A percentile compares a stretch with the other conserved stretches of the same genome.
phyloP scores from a whole-genome alignment of 306 rosid species.

The Albizia julibrissin region DNA sequence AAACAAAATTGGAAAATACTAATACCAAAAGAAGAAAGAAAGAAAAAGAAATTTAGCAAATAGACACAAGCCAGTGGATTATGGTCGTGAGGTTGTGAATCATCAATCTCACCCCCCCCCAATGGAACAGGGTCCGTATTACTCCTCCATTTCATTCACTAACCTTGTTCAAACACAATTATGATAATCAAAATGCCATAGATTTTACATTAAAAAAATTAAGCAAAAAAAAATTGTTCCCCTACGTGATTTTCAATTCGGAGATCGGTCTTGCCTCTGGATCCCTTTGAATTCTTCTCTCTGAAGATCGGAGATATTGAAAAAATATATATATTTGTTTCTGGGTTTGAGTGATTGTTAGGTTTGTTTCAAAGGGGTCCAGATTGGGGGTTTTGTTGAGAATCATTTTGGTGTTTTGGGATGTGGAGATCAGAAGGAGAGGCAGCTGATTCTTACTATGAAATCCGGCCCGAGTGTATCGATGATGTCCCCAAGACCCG shows the following conservation, averaged over 20 bases:
- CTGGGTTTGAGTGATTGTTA: constrained; percentile 45
- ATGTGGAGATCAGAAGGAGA: constrained; percentile 88
- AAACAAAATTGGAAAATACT: not conserved
- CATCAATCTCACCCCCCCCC: not conserved
- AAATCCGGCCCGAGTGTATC: constrained; percentile 88
- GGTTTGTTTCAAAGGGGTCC: constrained; percentile 48
- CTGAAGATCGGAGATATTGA: constrained; percentile 30
- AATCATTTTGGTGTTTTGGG: constrained; percentile 41
- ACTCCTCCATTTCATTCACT: constrained; percentile 11
- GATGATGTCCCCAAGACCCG: constrained; percentile 89
- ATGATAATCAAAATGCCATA: constrained; percentile 26
- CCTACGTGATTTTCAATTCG: constrained; percentile 20
- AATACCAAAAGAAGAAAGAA: not conserved
- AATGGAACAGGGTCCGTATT: constrained; percentile 32
- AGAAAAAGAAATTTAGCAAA: not conserved
- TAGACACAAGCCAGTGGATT: constrained; percentile 31
- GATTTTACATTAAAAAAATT: constrained; percentile 16
- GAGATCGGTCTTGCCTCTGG: constrained; percentile 46
- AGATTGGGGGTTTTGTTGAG: constrained; percentile 25
- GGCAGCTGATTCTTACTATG: constrained; percentile 92
- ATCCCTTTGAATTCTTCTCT: constrained; percentile 45
- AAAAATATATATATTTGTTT: constrained; percentile 8
- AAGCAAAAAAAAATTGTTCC: not conserved
- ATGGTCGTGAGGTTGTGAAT: constrained; percentile 39
- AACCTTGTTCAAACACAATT: constrained; percentile 15